phyloP scores from a whole-genome alignment of 176 grass and related monocot species.

The Oryza meridionalis region DNA sequence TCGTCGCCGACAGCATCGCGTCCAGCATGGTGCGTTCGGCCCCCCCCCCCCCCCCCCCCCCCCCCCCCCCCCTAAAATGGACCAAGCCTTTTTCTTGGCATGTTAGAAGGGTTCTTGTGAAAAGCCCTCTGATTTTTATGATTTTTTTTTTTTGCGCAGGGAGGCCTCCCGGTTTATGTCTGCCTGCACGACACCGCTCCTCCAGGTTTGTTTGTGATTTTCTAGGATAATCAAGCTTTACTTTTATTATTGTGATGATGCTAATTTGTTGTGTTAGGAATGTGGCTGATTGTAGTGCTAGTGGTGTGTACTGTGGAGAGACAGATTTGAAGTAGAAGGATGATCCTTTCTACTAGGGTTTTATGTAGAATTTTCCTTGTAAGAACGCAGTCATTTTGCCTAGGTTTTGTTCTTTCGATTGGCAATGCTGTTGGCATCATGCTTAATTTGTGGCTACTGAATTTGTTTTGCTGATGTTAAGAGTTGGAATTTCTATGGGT shows the following conservation, averaged over 20 bases:
- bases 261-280: neutral
- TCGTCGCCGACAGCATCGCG: slow-evolving; percentile 1
- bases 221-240: neutral
- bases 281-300: neutral
- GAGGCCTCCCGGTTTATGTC: slow-evolving; percentile 44
- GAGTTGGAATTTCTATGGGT: neutral
- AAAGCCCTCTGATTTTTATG: neutral
- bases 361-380: neutral
- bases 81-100: neutral
- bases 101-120: neutral
- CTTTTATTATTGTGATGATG: neutral
- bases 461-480: neutral
- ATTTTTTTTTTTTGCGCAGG: slow-evolving; percentile 24
- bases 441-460: neutral
- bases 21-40: slow-evolving; percentile 27
- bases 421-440: slow-evolving; percentile 2
- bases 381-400: neutral
- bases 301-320: neutral
- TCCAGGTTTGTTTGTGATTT: slow-evolving; percentile 32
- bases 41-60: neutral
- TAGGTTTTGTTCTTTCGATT: slow-evolving; percentile 17
- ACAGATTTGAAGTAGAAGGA: neutral
- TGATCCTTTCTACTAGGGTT: neutral
- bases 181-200: slow-evolving; percentile 45
- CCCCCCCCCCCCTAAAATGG: neutral